Evolutionary conservation across 192 early-diverging fungal genomes (phyloP).

Genomic region (Piromyces finnis): DNA sequence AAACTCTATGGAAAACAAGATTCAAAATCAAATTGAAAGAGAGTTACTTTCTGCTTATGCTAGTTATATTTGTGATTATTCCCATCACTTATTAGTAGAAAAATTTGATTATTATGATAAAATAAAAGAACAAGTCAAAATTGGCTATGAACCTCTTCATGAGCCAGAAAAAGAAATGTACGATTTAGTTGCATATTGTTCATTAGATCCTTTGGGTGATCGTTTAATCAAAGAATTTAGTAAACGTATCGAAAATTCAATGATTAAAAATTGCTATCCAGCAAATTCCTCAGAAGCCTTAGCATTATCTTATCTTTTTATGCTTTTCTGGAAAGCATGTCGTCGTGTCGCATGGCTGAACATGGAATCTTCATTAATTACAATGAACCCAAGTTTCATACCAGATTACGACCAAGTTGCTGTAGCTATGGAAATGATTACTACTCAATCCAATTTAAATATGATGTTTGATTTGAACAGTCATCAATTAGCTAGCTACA

Average conservation of each 20-base stretch:
- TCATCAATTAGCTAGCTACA: conserved; percentile 4
- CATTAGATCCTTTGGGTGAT: background rate
- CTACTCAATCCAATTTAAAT: conserved; percentile 13
- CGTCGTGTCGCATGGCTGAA: conserved; percentile 13
- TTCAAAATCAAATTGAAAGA: background rate
- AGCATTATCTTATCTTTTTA: conserved; percentile 5
- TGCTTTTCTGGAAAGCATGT: conserved; percentile 12
- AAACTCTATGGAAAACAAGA: background rate
- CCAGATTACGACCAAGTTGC: conserved; percentile 22
- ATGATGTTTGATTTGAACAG: conserved; percentile 12
- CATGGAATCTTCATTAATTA: conserved; percentile 6
- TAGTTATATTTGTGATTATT: background rate
- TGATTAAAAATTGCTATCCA: background rate
- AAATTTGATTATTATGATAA: background rate
- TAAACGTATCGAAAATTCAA: background rate
- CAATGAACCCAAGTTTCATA: conserved; percentile 18
- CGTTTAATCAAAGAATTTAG: background rate
- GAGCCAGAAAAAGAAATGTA: background rate
- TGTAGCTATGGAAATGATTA: conserved; percentile 21
- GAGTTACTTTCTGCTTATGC: background rate
- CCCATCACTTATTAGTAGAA: background rate
- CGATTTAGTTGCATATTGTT: background rate
- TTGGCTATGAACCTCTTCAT: background rate
- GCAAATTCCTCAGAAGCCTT: background rate
- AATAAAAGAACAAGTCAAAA: background rate